Percentiles rank a stretch among this genome's conserved stretches.
Conservation (phyloP, 495 filamentous ascomycete genomes). For the Astrocystis sublimbata region DNA sequence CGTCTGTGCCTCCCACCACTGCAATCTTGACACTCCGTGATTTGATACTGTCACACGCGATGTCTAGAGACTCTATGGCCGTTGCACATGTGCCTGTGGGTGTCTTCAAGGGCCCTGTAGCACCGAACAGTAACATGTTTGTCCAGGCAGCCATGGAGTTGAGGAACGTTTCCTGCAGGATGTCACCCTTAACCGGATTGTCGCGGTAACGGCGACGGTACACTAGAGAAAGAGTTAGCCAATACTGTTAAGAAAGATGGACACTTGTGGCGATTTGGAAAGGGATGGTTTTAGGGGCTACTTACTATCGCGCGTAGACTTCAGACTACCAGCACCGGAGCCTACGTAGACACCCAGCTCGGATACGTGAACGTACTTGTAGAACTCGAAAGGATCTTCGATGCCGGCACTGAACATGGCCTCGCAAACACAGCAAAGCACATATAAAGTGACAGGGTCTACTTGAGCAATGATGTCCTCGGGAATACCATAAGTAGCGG, state of each 20-base stretch:
- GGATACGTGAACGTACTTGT: conserved; percentile 86
- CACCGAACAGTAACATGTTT: conserved; percentile 85
- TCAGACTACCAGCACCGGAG: conserved; percentile 67
- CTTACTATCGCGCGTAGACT: conserved; percentile 16
- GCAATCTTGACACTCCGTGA: conserved; percentile 83
- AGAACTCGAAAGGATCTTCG: conserved; percentile 88
- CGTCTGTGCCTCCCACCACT: conserved; percentile 87
- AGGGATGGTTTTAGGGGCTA: background rate
- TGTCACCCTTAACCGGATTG: conserved; percentile 84
- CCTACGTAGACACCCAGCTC: conserved; percentile 88
- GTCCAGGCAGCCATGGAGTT: conserved; percentile 95
- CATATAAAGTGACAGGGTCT: conserved; percentile 81
- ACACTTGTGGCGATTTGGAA: no score
- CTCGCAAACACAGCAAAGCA: conserved; percentile 79
- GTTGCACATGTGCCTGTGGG: conserved; percentile 87
- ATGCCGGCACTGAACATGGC: conserved; percentile 77
- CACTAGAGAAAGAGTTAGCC: conserved; percentile 69
- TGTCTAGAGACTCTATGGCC: conserved; percentile 86
- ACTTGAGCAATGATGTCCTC: conserved; percentile 87
- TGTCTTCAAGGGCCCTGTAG: conserved; percentile 85
- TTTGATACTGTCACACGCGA: conserved; percentile 85
- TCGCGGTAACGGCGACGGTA: conserved; percentile 86
- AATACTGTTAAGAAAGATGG: background rate
- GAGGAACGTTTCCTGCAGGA: conserved; percentile 87
- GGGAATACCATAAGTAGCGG: conserved; percentile 76